Evolutionary conservation across 2,329 filamentous ascomycete species (phyloP), one percentile per base, ranked within the genome.

Genomic region (Fusarium pseudocircinatum): DNA sequence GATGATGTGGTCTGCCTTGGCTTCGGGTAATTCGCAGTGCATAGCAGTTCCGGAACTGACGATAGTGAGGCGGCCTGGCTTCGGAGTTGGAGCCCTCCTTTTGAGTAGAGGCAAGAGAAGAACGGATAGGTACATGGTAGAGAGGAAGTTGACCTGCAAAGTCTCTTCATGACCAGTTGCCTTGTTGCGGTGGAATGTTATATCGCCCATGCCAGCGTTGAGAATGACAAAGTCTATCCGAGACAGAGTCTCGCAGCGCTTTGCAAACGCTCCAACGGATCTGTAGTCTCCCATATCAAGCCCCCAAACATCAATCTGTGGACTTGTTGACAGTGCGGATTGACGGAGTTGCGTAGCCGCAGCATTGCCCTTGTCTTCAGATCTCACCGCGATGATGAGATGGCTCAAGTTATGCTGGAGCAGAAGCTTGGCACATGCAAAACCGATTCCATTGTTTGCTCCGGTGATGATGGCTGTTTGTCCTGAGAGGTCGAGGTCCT

Each of bases 91-190:
- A 4, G 53, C 13, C 12, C 32, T 67, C 1, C 8, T 24, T 6
- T 37, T 61, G 10, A 67, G 40, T 3, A 67, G n/a, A 0, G 64
- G 64, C 4, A 67, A 32, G 10, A 67, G 40, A 10, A 67, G 22
- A 7, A 67, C 28, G 0, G 63, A 52, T 0, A 67, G 28, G 2
- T 61, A 61, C 46, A 61, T 53, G 0, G 46, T 67, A 2, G 64
- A 67, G 7, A 67, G n/a, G 13, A 67, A 67, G 16, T 67, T 67
- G 30, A 67, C 40, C 11, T 67, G 64, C 1, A 67, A 15, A 2
- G 30, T 61, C 7, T 60, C 63, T 34, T 67, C 36, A 40, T 67
- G 64, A 1, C 63, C 54, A 1, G 64, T 67, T 2, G 34, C 5
- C 24, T 67, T 24, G 22, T 39, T 61, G 0, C 3, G 20, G 4